Percentiles rank a stretch among this genome's conserved stretches.
Evolutionary conservation across 257 asterid species (phyloP).

Genomic region (Cynanchum wilfordii): DNA sequence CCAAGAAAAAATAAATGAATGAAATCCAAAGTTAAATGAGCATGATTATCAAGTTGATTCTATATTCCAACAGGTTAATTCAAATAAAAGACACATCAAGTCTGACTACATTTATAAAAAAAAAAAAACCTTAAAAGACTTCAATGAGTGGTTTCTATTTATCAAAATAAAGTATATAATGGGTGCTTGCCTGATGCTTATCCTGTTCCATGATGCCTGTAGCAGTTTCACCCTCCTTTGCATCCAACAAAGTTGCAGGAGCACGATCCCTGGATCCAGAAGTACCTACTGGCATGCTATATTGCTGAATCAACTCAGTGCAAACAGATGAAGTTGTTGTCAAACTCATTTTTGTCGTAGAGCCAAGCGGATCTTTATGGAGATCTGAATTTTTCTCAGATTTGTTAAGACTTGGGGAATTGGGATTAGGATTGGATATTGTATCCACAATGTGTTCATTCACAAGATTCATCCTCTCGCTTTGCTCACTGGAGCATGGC

Average conservation of each 20-base stretch:
- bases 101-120: neutral
- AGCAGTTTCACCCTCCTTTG: slow-evolving; percentile 34
- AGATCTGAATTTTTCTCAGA: slow-evolving; percentile 24
- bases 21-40: neutral
- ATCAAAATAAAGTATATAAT: neutral
- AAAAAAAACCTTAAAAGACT: neutral
- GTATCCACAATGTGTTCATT: slow-evolving; percentile 30
- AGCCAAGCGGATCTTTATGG: slow-evolving; percentile 23
- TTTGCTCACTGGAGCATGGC: slow-evolving; percentile 33
- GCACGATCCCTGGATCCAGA: slow-evolving; percentile 25
- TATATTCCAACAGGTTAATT: neutral
- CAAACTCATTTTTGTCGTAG: slow-evolving; percentile 26
- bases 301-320: slow-evolving; percentile 24
- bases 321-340: slow-evolving; percentile 31
- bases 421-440: slow-evolving; percentile 13
- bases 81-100: neutral
- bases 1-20: neutral
- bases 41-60: neutral
- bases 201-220: slow-evolving; percentile 30
- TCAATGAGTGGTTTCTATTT: neutral
- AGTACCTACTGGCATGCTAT: slow-evolving; percentile 28
- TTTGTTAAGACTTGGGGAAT: slow-evolving; percentile 11
- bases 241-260: slow-evolving; percentile 20
- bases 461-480: slow-evolving; percentile 21
- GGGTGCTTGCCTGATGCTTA: slow-evolving; percentile 43